Conservation (phyloP, 352 stramenopile genomes). For the Phytopythium aichiense region DNA sequence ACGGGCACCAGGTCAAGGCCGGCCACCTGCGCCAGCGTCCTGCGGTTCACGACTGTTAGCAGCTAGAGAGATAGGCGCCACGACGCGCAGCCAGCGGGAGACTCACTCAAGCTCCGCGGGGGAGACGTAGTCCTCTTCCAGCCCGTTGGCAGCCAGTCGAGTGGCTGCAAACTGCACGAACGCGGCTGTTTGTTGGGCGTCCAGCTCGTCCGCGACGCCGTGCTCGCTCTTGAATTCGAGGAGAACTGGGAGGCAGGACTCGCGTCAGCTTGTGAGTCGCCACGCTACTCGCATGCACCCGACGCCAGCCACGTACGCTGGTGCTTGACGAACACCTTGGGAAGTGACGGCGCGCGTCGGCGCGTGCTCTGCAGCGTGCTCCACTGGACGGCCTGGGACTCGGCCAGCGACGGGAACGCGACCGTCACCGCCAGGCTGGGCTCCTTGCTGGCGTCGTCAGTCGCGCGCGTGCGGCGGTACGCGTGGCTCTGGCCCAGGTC, state of each 20-base stretch:
- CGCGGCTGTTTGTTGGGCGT: constrained; percentile 14
- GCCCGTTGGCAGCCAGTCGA: constrained; percentile 49
- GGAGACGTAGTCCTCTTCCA: constrained; percentile 62
- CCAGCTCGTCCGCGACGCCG: constrained; percentile 8
- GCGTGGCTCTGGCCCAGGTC: constrained; percentile 62
- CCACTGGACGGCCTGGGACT: constrained; percentile 49
- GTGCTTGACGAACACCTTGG: constrained; percentile 75
- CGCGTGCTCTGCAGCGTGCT: constrained; percentile 58
- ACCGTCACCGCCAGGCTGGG: constrained; percentile 36
- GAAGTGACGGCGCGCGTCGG: constrained; percentile 67
- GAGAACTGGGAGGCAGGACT: constrained; percentile 36
- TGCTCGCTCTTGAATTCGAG: constrained; percentile 45
- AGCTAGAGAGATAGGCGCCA: not conserved
- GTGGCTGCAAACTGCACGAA: constrained; percentile 61
- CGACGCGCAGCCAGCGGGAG: not conserved
- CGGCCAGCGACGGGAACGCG: constrained; percentile 52
- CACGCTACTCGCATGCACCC: not conserved
- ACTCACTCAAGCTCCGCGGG: constrained; percentile 39
- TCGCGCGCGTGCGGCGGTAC: constrained; percentile 46
- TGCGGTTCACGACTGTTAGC: constrained; percentile 7
- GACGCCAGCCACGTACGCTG: constrained; percentile 40
- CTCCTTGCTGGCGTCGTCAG: constrained; percentile 16
- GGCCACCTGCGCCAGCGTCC: constrained; percentile 35
- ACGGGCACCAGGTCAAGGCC: constrained; percentile 85
- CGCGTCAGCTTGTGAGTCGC: not conserved